Conservation (phyloP, 2,329 filamentous ascomycete genomes). For the Talaromyces sp. region DNA sequence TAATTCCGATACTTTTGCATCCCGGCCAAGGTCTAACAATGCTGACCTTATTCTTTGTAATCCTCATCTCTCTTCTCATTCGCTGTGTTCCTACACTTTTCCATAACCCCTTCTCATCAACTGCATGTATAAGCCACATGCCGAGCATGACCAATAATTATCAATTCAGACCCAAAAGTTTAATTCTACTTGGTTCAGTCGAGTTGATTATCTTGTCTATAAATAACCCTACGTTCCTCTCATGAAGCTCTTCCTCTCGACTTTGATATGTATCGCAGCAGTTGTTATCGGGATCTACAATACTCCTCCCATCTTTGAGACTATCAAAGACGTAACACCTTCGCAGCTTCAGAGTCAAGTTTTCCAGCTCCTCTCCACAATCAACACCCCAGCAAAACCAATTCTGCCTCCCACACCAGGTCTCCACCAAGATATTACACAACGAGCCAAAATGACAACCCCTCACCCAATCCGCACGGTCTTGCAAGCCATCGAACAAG, state of each 20-base stretch:
- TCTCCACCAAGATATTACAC: not conserved
- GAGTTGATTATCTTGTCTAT: constrained; percentile 22
- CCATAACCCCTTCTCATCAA: not conserved
- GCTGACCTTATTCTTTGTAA: constrained; percentile 19
- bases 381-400: not conserved
- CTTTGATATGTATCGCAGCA: constrained; percentile 38
- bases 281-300: constrained; percentile 23
- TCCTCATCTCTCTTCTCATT: not conserved
- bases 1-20: too few species aligned
- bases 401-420: constrained; percentile 1
- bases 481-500: constrained; percentile 79
- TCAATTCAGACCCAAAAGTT: not conserved
- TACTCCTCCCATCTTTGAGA: not conserved
- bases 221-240: constrained; percentile 28
- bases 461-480: constrained; percentile 75
- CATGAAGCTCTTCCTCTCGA: constrained; percentile 37
- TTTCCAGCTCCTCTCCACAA: not conserved
- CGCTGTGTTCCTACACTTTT: not conserved
- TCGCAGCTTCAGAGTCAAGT: not conserved
- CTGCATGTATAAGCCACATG: not conserved
- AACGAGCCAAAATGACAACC: constrained; percentile 56
- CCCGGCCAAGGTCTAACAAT: not conserved
- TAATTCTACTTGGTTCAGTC: constrained; percentile 25
- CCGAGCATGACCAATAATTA: not conserved
- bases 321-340: not conserved